Percentiles rank a stretch among this genome's conserved stretches.
Conservation (phyloP, 2,329 filamentous ascomycete species). For the Xylariaceae sp. region DNA sequence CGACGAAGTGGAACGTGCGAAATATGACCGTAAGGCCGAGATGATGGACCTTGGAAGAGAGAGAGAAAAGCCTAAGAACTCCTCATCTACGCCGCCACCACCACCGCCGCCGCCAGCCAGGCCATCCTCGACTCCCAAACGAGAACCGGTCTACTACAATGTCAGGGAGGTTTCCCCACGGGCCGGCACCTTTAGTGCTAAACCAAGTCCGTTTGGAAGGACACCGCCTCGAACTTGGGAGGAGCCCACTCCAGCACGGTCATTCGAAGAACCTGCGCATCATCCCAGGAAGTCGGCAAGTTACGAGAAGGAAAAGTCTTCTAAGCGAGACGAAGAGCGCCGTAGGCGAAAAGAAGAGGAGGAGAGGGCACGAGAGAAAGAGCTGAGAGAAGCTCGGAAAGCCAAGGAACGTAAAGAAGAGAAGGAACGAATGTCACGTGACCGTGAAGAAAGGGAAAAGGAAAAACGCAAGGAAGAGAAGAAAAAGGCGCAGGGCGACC, state of each 20-base stretch:
- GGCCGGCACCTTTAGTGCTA: slow-evolving; percentile 34
- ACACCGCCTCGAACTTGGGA: slow-evolving; percentile 42
- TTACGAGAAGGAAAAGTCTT: slow-evolving; percentile 40
- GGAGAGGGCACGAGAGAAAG: slow-evolving; percentile 25
- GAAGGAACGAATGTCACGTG: slow-evolving; percentile 15
- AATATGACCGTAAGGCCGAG: slow-evolving; percentile 72
- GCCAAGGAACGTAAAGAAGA: slow-evolving; percentile 32
- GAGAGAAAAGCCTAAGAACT: slow-evolving; percentile 35
- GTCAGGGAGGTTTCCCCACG: slow-evolving; percentile 48
- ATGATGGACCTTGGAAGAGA: slow-evolving; percentile 50
- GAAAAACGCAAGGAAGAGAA: slow-evolving; percentile 26
- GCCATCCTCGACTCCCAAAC: slow-evolving; percentile 33
- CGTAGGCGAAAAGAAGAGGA: slow-evolving; percentile 33
- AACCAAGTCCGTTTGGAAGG: slow-evolving; percentile 34
- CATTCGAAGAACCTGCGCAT: slow-evolving; percentile 39
- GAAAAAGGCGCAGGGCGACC: slow-evolving; percentile 24
- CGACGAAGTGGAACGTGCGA: slow-evolving; percentile 64
- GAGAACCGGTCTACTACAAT: slow-evolving; percentile 36
- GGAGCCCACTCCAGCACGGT: slow-evolving; percentile 38
- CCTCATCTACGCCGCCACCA: slow-evolving; percentile 3
- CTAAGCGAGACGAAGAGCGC: slow-evolving; percentile 37
- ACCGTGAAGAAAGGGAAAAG: slow-evolving; percentile 30
- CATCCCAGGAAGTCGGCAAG: slow-evolving; percentile 43
- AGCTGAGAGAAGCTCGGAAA: slow-evolving; percentile 20
- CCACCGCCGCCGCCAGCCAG: too few relatives aligned